These are phyloP conservation scores for Geotrichum macrosporum DNA, from an alignment of 1,139 yeast species.

Conservation along the genomic window DNA sequence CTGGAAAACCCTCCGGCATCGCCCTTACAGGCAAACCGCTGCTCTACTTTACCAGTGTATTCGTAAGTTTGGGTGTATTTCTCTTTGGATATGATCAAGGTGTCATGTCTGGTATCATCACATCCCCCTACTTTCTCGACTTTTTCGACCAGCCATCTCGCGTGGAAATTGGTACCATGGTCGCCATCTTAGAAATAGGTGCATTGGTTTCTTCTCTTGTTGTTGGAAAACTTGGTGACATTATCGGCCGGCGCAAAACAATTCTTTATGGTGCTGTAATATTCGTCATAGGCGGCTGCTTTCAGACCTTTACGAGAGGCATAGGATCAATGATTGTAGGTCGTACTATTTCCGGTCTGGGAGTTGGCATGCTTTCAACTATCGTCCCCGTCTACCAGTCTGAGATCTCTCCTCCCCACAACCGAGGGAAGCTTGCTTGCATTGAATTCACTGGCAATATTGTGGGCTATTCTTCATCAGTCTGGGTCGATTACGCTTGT, in stretches of 20 bases:
- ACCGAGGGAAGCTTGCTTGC: constrained; percentile 84
- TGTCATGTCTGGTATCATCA: constrained; percentile 76
- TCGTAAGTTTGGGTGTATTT: constrained; percentile 79
- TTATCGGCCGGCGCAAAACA: constrained; percentile 73
- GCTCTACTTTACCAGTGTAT: constrained; percentile 69
- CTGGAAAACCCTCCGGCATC: constrained; percentile 13
- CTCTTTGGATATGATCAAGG: constrained; percentile 91
- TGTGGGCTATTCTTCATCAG: constrained; percentile 77
- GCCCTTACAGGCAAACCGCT: constrained; percentile 38
- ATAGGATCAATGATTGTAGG: constrained; percentile 60
- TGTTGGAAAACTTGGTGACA: constrained; percentile 76
- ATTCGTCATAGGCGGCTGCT: constrained; percentile 73
- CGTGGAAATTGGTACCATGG: constrained; percentile 70
- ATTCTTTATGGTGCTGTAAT: constrained; percentile 77
- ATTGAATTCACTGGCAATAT: constrained; percentile 91
- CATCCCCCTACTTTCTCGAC: constrained; percentile 63
- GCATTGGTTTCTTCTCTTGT: constrained; percentile 73
- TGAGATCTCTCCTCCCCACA: constrained; percentile 85
- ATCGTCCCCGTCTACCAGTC: constrained; percentile 94
- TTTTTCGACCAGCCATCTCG: constrained; percentile 72
- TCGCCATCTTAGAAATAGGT: constrained; percentile 79
- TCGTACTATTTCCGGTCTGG: constrained; percentile 76
- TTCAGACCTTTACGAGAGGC: constrained; percentile 58
- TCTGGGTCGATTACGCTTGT: constrained; percentile 87
- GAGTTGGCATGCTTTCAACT: constrained; percentile 86